These are phyloP conservation scores for Fusarium pseudoanthophilum DNA, from an alignment of 2,329 filamentous ascomycete genomes.

Conservation along the genomic window DNA sequence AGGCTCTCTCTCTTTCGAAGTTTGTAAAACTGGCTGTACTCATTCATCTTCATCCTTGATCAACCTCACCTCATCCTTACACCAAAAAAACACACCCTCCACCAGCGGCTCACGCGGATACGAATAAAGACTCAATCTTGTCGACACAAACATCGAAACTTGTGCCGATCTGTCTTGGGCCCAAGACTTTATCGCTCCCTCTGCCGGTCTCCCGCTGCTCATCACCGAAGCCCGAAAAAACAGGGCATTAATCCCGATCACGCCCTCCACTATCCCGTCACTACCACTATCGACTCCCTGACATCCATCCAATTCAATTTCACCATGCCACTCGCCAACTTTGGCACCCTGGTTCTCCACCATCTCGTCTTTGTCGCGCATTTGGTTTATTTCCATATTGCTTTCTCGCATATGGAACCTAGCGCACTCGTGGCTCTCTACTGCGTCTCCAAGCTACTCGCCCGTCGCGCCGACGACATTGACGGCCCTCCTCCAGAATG, in stretches of 20 bases:
- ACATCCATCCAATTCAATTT: background rate
- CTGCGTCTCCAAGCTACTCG: conserved; percentile 59
- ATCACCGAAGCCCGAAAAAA: background rate
- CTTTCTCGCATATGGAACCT: conserved; percentile 61
- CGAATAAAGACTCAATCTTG: background rate
- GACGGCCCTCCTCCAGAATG: conserved; percentile 53
- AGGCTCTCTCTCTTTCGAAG: background rate
- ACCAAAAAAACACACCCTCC: conserved; percentile 17
- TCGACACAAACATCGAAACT: background rate
- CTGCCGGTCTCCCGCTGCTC: background rate
- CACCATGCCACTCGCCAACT: conserved; percentile 62
- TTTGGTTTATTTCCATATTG: conserved; percentile 63
- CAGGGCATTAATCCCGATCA: conserved; percentile 17
- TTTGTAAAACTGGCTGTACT: background rate
- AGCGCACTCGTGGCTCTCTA: conserved; percentile 59
- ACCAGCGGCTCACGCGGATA: conserved; percentile 31
- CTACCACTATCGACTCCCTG: background rate
- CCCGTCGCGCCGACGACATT: conserved; percentile 59
- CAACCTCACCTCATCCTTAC: conserved; percentile 7
- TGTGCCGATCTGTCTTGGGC: conserved; percentile 10
- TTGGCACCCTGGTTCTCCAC: conserved; percentile 63
- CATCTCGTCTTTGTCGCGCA: conserved; percentile 65
- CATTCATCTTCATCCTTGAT: background rate
- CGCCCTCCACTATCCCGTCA: background rate
- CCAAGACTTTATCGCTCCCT: conserved; percentile 2